Base-by-base conservation (phyloP, 2,329 filamentous ascomycete species). In the Dactylellina leptospora region DNA sequence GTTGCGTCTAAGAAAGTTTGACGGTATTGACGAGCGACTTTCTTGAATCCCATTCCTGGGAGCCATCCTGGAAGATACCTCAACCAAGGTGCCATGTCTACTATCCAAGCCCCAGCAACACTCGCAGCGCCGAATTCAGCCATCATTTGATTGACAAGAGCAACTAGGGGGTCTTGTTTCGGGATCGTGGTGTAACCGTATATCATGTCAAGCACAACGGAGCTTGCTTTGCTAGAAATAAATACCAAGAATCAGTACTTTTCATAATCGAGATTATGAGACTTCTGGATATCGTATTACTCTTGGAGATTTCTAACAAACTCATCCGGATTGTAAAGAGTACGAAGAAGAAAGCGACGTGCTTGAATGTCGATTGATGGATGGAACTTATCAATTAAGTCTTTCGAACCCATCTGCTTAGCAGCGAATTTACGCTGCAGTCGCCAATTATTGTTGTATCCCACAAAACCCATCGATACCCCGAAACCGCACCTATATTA, bases 151-250 rank as follows among this genome's bases (percentile, higher is more conserved):
- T 78, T 73, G 16, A 81, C 78, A 20, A 76, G 71, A 1, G 75
- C 70, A 1, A 80, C 75, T 44, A 77, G 55, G 0, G 74, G 66
- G 33, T 81, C 80, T 0, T 78, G 74, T 1, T 77, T 80, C 25
- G 76, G 74, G 16, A 81, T 75, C 0, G 74, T 71, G 53, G 78
- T 78, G 1, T 80, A 81, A 66, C 80, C 82, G 3, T 76, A 78
- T 20, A 82, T 75, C 1, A 81, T 78, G 11, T 81, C 77, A 4
- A 82, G 81, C 0, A 82, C 66, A 1, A 80, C 80, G 0, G 80
- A 77, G 10, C 81, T 78, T 62, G 81, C 82, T 3, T 80, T 75
- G 60, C 81, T 79, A 48, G n/a, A n/a, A n/a, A n/a, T 40, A 11
- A 40, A 9, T n/a, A n/a, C n/a, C n/a, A n/a, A n/a, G n/a, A n/a